phyloP scores from a whole-genome alignment of 495 filamentous ascomycete species.

The Penicillium roqueforti region DNA sequence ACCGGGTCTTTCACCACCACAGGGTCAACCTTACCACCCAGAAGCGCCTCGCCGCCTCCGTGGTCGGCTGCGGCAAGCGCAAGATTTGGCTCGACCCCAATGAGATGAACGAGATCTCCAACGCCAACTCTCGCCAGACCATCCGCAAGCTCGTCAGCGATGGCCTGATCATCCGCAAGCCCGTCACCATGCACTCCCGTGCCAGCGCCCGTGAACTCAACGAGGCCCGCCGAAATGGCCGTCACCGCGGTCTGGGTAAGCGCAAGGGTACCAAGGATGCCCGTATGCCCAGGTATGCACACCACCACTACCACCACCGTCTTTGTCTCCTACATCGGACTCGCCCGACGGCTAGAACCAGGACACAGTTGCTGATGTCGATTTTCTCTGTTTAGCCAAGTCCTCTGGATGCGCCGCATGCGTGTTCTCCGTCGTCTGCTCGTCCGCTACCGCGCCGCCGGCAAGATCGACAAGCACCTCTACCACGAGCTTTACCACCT shows the following conservation, averaged over 20 bases:
- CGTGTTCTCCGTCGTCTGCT: slow-evolving; percentile 97
- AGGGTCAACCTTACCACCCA: slow-evolving; percentile 99
- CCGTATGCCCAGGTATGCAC: slow-evolving; percentile 92
- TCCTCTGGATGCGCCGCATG: slow-evolving; percentile 99
- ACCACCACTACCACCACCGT: neutral
- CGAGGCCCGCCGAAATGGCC: slow-evolving; percentile 82
- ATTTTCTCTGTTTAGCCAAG: slow-evolving; percentile 55
- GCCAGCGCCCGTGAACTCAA: slow-evolving; percentile 87
- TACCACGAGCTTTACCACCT: slow-evolving; percentile 99
- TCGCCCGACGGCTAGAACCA: neutral
- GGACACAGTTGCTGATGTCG: slow-evolving; percentile 17
- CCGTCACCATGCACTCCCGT: slow-evolving; percentile 98
- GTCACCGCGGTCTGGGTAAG: slow-evolving; percentile 99
- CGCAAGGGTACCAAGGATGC: slow-evolving; percentile 99
- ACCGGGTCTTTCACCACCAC: slow-evolving; percentile 32
- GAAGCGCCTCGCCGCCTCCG: slow-evolving; percentile 98
- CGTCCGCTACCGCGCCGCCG: slow-evolving; percentile 97
- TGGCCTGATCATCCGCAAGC: slow-evolving; percentile 99
- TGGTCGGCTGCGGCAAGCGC: slow-evolving; percentile 96
- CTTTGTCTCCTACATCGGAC: neutral
- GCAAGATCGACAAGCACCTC: slow-evolving; percentile 99
- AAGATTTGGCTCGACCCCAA: slow-evolving; percentile 99
- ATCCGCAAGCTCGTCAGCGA: slow-evolving; percentile 99
- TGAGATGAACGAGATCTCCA: slow-evolving; percentile 98
- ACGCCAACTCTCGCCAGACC: slow-evolving; percentile 99